A percentile compares a stretch with the other conserved stretches of the same genome.
phyloP scores from a whole-genome alignment of 139 green algal genomes.

The Micromonas commoda region DNA sequence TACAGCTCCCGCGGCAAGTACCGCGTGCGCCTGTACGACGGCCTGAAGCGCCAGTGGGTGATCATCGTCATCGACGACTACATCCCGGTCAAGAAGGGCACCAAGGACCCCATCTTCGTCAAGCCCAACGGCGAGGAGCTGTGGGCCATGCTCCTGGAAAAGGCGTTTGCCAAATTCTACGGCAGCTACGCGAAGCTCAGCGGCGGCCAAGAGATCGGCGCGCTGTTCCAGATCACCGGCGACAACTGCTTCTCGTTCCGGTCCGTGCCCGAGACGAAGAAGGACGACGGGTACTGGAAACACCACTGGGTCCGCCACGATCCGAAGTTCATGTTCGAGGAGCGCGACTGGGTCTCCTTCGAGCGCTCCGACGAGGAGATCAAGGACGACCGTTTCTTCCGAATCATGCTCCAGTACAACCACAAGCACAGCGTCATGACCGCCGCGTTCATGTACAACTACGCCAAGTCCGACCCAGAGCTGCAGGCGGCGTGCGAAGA shows the following conservation, averaged over 20 bases:
- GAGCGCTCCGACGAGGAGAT: conserved; percentile 3
- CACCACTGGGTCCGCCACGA: neutral
- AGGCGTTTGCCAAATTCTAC: conserved; percentile 49
- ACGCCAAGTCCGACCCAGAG: conserved; percentile 35
- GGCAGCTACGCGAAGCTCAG: conserved; percentile 43
- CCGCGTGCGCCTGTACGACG: conserved; percentile 37
- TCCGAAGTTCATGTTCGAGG: neutral
- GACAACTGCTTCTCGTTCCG: conserved; percentile 11
- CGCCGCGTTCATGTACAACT: neutral
- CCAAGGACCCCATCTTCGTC: conserved; percentile 36
- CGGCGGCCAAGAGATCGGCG: conserved; percentile 27
- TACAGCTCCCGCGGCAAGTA: conserved; percentile 45
- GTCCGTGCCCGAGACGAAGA: neutral
- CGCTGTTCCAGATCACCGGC: conserved; percentile 1
- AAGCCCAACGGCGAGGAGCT: conserved; percentile 49
- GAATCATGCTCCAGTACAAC: conserved; percentile 11
- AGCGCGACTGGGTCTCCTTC: neutral
- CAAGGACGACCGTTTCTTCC: neutral
- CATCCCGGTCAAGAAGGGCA: conserved; percentile 29
- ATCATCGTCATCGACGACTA: conserved; percentile 41
- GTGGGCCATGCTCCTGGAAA: conserved; percentile 52
- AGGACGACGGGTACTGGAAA: too few species aligned
- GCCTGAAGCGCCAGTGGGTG: conserved; percentile 27
- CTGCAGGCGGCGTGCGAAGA: too few species aligned
- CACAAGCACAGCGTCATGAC: neutral